These are phyloP conservation scores for Oryza longistaminata DNA, from an alignment of 176 grass and related monocot species.

Conservation along the genomic window DNA sequence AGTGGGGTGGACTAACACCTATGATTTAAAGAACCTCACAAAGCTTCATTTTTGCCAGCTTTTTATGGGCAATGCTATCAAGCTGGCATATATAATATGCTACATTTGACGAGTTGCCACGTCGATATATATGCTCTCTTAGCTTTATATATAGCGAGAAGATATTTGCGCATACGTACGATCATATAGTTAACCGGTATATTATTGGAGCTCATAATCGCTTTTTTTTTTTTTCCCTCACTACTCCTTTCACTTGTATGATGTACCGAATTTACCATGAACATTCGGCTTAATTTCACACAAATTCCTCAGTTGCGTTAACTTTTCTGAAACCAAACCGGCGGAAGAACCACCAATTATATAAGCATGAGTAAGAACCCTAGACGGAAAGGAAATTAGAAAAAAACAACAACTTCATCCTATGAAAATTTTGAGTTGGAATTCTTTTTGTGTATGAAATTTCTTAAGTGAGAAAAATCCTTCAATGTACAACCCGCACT, in stretches of 20 bases:
- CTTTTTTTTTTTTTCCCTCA: background rate
- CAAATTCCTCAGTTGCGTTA: background rate
- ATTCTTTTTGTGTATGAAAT: too few relatives aligned
- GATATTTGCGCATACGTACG: background rate
- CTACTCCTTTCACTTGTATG: background rate
- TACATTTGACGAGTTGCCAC: background rate
- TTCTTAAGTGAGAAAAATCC: background rate
- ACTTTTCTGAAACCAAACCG: too few relatives aligned
- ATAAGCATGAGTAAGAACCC: too few relatives aligned
- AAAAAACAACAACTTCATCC: too few relatives aligned
- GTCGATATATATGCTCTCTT: background rate
- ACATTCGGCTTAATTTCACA: background rate
- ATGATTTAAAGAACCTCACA: background rate
- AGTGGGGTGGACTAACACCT: background rate
- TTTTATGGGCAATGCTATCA: background rate
- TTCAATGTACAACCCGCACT: background rate
- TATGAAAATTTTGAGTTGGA: too few relatives aligned
- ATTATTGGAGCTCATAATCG: background rate
- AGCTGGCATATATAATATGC: background rate
- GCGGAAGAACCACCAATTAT: too few relatives aligned
- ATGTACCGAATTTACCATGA: rapidly evolving
- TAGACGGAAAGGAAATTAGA: too few relatives aligned
- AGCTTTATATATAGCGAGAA: background rate
- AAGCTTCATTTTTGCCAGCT: background rate
- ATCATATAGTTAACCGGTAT: background rate